Conservation (phyloP, 2,329 filamentous ascomycete species). For the Podosphaera xanthii region DNA sequence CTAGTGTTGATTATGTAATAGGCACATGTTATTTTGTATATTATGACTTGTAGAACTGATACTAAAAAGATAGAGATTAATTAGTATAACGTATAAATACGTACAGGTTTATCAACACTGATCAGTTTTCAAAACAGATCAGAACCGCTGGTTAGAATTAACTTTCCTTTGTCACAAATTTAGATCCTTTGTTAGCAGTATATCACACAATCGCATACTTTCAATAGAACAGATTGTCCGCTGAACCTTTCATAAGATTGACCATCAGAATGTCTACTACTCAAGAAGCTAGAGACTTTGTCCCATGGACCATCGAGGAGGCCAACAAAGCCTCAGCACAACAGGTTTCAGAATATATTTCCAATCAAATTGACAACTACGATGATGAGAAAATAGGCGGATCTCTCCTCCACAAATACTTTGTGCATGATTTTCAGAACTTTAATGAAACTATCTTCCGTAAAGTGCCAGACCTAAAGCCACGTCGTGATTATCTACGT, state of each 20-base stretch:
- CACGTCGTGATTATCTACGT: neutral
- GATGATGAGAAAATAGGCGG: neutral
- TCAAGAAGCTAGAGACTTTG: neutral
- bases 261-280: neutral
- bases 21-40: too few species aligned
- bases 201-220: too few species aligned
- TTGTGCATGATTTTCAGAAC: neutral
- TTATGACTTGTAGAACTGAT: too few species aligned
- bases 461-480: neutral
- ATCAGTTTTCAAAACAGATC: too few species aligned
- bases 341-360: neutral
- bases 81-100: too few species aligned
- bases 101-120: too few species aligned
- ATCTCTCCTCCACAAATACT: neutral
- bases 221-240: too few species aligned
- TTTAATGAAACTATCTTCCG: neutral
- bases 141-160: too few species aligned
- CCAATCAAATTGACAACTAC: neutral
- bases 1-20: too few species aligned
- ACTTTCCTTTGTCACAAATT: too few species aligned
- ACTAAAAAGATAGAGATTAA: too few species aligned
- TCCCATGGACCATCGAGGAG: constrained; percentile 11
- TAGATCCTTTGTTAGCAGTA: too few species aligned
- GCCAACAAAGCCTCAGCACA: neutral
- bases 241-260: neutral